Base-by-base conservation (phyloP, 1,139 yeast genomes). In the Hyphopichia pseudoburtonii region DNA sequence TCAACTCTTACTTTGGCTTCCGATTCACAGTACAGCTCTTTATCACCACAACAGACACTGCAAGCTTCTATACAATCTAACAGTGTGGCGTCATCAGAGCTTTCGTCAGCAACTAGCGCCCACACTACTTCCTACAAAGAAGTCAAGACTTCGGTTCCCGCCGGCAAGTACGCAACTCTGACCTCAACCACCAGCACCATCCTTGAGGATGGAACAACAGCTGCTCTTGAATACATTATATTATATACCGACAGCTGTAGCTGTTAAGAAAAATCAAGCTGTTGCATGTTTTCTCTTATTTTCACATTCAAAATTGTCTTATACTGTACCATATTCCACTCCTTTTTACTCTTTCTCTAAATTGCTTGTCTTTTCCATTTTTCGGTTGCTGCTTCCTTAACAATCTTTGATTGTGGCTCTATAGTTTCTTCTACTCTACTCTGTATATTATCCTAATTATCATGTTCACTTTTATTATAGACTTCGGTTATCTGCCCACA, bases 181-280 rank as follows among this genome's bases (percentile, higher is more conserved):
- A 51, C 61, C 22, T 37, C 35, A 22, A 47, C 57, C 23, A 52
- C 62, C 17, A 41, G 48, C 18, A 60, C 64, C 17, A 45, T 51
- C 6, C 48, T 47, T 8, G 54, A 46, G 16, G 47, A 54, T 36
- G 71, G 70, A 14, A 34, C 56, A 12, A 47, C 68, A 7, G 64
- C 58, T 17, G 64, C 60, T 10, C 43, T 64, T 21, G 62, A 66
- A 37, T 61, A 57, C 41, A 60, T 60, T 19, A 58, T 64, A 8
- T 59, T 64, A 45, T 54, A 52, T 48, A 66, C 71, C 26, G 44
- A 51, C 28, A 46, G 40, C 14, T 61, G 69, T 17, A 15, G 31
- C 11, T 28, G 31, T 15, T 28, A 17, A 28, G n/a, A 6, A 12
- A 5, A n/a, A 7, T 6, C 5, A 6, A 8, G 14, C 14, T 24